Percentiles rank a stretch among this genome's conserved stretches.
phyloP scores from a whole-genome alignment of 2,329 filamentous ascomycete species.

The Teratosphaeria pseudoeucalypti region DNA sequence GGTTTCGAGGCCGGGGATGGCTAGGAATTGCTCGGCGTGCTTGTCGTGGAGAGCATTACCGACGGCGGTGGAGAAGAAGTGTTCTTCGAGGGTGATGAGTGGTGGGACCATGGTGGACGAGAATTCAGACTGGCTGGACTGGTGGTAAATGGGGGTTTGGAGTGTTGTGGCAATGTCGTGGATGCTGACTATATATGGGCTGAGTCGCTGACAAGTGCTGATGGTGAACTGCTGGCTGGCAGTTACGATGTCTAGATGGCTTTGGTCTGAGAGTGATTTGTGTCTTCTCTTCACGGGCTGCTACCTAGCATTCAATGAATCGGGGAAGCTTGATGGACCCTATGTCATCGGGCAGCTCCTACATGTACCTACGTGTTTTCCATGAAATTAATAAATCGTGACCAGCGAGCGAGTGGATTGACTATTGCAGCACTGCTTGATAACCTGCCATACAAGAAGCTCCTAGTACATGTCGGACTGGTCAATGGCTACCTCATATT shows the following conservation, averaged over 20 bases:
- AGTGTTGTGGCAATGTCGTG: not conserved
- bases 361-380: not conserved
- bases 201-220: too few relatives aligned
- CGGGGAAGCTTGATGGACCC: not conserved
- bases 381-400: not conserved
- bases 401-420: not conserved
- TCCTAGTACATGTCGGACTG: too few relatives aligned
- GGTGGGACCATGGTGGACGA: conserved; percentile 21
- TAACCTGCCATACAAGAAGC: not conserved
- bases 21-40: conserved; percentile 24
- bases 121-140: not conserved
- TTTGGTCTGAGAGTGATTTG: too few relatives aligned
- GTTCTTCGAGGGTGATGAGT: conserved; percentile 28
- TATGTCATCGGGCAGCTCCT: not conserved
- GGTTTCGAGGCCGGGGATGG: conserved; percentile 18
- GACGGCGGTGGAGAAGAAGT: conserved; percentile 26
- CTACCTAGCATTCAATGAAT: not conserved
- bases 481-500: too few relatives aligned
- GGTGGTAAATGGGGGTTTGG: not conserved
- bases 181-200: too few relatives aligned
- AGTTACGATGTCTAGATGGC: too few relatives aligned
- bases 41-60: conserved; percentile 14
- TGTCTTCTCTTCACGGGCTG: too few relatives aligned
- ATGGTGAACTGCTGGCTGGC: too few relatives aligned
- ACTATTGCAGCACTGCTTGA: not conserved